phyloP scores from a whole-genome alignment of 768 basidiomycete species.

The Suillus ampliporus region DNA sequence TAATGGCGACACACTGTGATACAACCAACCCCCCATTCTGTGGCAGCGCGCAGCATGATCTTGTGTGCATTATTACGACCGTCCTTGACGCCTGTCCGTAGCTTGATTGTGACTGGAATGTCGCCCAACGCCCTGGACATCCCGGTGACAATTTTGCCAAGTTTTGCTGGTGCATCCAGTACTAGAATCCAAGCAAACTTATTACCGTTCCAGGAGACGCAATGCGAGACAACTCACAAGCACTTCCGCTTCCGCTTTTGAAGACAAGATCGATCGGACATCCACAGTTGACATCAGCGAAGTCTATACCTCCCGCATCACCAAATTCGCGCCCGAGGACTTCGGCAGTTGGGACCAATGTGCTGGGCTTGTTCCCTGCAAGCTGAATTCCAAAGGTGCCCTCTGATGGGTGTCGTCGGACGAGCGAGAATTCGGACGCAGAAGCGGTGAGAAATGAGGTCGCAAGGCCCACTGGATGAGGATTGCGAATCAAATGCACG shows the following conservation, averaged over 20 bases:
- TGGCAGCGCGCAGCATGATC: constrained; percentile 79
- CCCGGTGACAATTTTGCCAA: constrained; percentile 86
- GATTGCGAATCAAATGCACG: background rate
- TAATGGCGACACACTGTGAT: constrained; percentile 44
- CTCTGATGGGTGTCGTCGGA: constrained; percentile 88
- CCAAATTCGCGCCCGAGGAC: constrained; percentile 69
- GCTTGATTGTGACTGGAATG: constrained; percentile 88
- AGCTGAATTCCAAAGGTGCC: constrained; percentile 89
- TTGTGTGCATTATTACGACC: constrained; percentile 87
- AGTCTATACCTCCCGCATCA: constrained; percentile 67
- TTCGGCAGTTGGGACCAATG: constrained; percentile 83
- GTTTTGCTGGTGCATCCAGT: constrained; percentile 78
- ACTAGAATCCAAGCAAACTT: constrained; percentile 50
- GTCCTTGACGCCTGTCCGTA: constrained; percentile 94
- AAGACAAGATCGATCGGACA: constrained; percentile 98
- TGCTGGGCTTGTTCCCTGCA: constrained; percentile 84
- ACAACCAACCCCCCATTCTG: constrained; percentile 53
- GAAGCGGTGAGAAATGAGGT: constrained; percentile 88
- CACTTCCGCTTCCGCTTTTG: constrained; percentile 88
- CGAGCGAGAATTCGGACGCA: constrained; percentile 94
- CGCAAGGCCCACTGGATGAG: constrained; percentile 86
- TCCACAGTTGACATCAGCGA: constrained; percentile 95
- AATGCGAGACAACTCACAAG: constrained; percentile 58
- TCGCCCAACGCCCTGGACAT: constrained; percentile 93
- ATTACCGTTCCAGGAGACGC: background rate